Evolutionary conservation across 805 yeast species (phyloP).

Genomic region (Pichia cabralensis): DNA sequence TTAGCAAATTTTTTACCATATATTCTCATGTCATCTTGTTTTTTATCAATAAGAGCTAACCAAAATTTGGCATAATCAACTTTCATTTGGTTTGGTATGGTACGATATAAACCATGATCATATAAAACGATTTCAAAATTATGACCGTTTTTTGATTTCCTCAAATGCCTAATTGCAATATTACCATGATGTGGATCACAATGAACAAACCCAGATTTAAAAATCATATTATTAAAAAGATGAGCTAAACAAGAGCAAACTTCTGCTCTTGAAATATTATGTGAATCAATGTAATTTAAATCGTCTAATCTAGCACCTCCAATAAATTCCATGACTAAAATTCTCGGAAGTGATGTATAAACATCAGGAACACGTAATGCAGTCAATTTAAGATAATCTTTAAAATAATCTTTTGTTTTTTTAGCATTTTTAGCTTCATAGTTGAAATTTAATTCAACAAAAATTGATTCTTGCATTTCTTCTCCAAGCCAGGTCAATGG

Average conservation of each 20-base stretch:
- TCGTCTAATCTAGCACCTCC: conserved; percentile 80
- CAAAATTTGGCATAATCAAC: conserved; percentile 84
- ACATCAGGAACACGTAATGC: conserved; percentile 76
- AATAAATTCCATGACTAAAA: conserved; percentile 81
- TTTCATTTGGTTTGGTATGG: conserved; percentile 67
- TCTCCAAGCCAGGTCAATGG: conserved; percentile 95
- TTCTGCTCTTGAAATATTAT: conserved; percentile 62
- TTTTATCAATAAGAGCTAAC: conserved; percentile 74
- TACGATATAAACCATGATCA: conserved; percentile 91
- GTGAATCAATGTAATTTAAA: conserved; percentile 46
- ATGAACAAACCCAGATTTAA: conserved; percentile 85
- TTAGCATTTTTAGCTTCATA: conserved; percentile 79
- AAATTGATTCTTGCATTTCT: conserved; percentile 78
- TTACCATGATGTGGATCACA: conserved; percentile 99
- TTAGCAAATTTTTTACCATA: conserved; percentile 77
- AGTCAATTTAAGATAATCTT: conserved; percentile 44
- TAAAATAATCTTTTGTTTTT: conserved; percentile 60
- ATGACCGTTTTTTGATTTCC: conserved; percentile 30
- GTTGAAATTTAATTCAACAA: conserved; percentile 80
- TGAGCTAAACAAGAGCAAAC: conserved; percentile 83
- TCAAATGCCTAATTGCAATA: conserved; percentile 60
- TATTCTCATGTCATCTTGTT: conserved; percentile 52
- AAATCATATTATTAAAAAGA: conserved; percentile 89
- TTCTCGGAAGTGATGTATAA: conserved; percentile 52
- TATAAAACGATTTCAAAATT: conserved; percentile 87